These are phyloP conservation scores for Chaetomium fimeti DNA, from an alignment of 495 filamentous ascomycete genomes.

Conservation along the genomic window DNA sequence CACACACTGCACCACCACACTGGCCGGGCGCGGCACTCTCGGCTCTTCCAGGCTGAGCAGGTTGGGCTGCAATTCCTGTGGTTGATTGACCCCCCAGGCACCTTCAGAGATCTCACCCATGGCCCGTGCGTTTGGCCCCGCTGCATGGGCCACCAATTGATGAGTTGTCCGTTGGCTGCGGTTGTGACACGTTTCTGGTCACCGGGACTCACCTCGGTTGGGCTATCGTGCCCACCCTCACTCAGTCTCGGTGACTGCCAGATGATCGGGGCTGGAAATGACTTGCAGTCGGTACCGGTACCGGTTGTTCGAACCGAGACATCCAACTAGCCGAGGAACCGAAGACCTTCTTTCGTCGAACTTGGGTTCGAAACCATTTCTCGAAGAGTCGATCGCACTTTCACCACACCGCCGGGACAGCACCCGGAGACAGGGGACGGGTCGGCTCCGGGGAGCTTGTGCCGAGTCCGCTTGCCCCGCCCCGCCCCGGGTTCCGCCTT, in stretches of 20 bases:
- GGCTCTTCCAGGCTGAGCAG: constrained; percentile 18
- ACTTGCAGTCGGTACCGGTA: too few species aligned
- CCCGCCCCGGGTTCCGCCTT: too few species aligned
- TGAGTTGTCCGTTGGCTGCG: constrained; percentile 21
- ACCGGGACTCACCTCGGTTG: constrained; percentile 18
- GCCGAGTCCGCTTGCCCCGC: too few species aligned
- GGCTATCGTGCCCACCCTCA: neutral
- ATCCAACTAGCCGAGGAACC: too few species aligned
- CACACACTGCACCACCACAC: neutral
- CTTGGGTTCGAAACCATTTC: too few species aligned
- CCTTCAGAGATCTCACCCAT: neutral
- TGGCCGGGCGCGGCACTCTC: constrained; percentile 20
- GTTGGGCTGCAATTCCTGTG: constrained; percentile 17
- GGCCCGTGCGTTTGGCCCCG: constrained; percentile 10
- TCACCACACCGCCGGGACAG: too few species aligned
- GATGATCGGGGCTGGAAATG: too few species aligned
- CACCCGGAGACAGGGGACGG: too few species aligned
- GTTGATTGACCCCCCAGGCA: neutral
- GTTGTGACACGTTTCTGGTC: constrained; percentile 21
- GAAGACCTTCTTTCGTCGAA: too few species aligned
- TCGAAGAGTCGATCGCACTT: too few species aligned
- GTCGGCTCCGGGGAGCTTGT: too few species aligned
- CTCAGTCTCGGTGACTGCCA: neutral
- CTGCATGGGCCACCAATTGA: constrained; percentile 18
- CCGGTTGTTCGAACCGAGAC: too few species aligned